A percentile compares a stretch with the other conserved stretches of the same genome.
Conservation (phyloP, 73 alveolate genomes). For the Paramecium pentaurelia region DNA sequence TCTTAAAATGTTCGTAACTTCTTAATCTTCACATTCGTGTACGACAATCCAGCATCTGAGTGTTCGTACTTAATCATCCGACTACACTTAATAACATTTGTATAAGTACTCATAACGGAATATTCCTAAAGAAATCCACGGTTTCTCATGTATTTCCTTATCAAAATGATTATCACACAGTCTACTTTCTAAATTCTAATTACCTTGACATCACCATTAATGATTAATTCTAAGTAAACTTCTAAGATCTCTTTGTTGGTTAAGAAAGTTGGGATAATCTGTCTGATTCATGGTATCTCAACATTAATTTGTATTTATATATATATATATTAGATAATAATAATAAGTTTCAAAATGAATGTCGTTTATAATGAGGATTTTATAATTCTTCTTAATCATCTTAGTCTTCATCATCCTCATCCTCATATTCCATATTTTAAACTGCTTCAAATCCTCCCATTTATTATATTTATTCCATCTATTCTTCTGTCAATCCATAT, state of each 20-base stretch:
- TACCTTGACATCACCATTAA: background rate
- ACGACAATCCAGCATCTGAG: constrained; percentile 44
- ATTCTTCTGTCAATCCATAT: background rate
- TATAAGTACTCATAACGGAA: background rate
- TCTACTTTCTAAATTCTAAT: background rate
- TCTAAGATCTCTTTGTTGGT: constrained; percentile 20
- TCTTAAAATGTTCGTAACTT: constrained; percentile 48
- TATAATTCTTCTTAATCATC: background rate
- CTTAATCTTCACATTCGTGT: constrained; percentile 29
- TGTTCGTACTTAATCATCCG: constrained; percentile 30
- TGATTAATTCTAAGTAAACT: background rate
- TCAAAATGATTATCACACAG: constrained; percentile 13
- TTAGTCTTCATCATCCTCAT: background rate
- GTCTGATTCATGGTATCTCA: background rate
- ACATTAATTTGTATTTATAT: background rate
- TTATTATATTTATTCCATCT: background rate
- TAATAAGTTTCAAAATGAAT: constrained; percentile 5
- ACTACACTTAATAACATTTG: background rate
- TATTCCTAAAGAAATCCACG: constrained; percentile 43
- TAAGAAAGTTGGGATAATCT: background rate
- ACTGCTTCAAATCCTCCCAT: background rate
- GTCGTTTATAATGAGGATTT: background rate
- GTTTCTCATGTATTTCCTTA: background rate
- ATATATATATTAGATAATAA: background rate
- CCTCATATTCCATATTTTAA: background rate